Evolutionary conservation across 139 green algal species (phyloP), one percentile per base, ranked within the genome.

Genomic region (Pleodorina starrii): DNA sequence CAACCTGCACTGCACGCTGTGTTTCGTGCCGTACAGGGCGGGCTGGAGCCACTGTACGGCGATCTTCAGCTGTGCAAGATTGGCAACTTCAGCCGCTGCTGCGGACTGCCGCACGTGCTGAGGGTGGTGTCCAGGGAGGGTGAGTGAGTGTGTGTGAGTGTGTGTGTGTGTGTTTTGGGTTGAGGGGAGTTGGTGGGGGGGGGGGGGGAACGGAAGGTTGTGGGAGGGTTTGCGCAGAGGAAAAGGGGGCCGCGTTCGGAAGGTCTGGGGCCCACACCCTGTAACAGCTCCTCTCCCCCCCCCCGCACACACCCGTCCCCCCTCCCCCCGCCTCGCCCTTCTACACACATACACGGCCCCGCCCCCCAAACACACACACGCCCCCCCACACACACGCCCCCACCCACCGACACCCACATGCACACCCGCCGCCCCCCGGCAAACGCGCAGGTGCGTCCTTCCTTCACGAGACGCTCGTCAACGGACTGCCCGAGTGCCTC

Each of bases 71-170:
- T 94, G 23, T 94, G 92, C 92, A 91, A 89, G 86, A 42, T 88
- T 1, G 21, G n/a, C 48, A 82, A 73, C 69, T 89, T 57, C 69
- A 36, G 17, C 35, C 27, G 23, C 69, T 89, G 84, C 50, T 94
- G 48, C 50, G 93, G 93, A 5, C 75, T 95, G 85, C 92, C 93
- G 23, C 93, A 95, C 63, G 89, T 95, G 46, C 85, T 95, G 90
- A 89, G 91, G 27, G 60, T 89, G 21, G 90, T 86, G 17, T 82
- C 89, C 75, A 93, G 86, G 51, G 90, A 93, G 38, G 92, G 92
- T 94, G 82, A 32, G 85, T 21, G n/a, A n/a, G n/a, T n/a, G n/a
- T n/a, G n/a, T n/a, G n/a, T n/a, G n/a, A n/a, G n/a, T n/a, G n/a
- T n/a, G n/a, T n/a, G n/a, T n/a, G n/a, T n/a, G n/a, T n/a, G n/a